Evolutionary conservation across 176 grass and related monocot genomes (phyloP).

Genomic region (Hordeum vulgare): DNA sequence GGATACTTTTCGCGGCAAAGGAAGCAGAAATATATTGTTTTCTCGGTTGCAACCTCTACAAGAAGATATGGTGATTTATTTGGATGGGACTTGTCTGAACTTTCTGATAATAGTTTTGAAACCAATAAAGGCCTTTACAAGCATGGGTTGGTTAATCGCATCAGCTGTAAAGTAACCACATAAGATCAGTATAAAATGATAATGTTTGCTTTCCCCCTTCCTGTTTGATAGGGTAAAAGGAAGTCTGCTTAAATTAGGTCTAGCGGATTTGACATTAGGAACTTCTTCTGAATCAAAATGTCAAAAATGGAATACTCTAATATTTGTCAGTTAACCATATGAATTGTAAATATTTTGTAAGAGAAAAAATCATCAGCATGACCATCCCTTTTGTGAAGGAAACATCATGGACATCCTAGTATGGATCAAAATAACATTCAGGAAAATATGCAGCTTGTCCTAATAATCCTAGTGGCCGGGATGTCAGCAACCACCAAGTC

Average conservation of each 20-base stretch:
- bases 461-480: not conserved
- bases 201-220: not conserved
- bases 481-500: constrained; percentile 25
- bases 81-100: not conserved
- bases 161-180: not conserved
- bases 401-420: not conserved
- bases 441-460: not conserved
- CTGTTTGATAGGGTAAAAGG: not conserved
- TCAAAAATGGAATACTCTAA: not conserved
- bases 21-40: not conserved
- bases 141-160: not conserved
- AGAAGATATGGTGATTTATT: not conserved
- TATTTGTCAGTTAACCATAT: not conserved
- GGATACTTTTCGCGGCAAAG: not conserved
- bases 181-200: not conserved
- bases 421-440: constrained; percentile 6
- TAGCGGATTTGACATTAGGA: not conserved
- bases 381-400: not conserved
- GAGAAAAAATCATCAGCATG: not conserved
- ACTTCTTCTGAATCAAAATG: not conserved
- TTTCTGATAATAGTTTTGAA: not conserved
- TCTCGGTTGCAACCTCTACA: not conserved
- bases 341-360: not conserved
- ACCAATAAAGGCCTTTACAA: not conserved
- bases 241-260: not conserved